These are phyloP conservation scores for Sophora flavescens DNA, from an alignment of 306 rosid species.

Conservation along the genomic window DNA sequence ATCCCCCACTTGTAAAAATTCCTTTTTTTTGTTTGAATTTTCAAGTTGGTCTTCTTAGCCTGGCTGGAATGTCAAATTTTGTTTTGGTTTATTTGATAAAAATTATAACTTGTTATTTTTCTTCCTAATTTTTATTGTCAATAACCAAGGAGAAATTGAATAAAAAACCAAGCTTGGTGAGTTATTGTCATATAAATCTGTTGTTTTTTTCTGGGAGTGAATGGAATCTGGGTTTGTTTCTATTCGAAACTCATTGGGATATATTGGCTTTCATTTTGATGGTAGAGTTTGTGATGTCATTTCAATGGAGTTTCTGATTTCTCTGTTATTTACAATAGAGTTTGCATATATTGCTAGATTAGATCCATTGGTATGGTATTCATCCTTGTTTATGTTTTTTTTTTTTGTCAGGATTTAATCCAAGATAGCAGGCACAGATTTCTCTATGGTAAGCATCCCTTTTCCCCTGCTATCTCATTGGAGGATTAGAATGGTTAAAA, in stretches of 20 bases:
- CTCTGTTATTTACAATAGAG: not conserved
- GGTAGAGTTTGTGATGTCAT: slow-evolving; percentile 35
- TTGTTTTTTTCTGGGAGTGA: slow-evolving; percentile 26
- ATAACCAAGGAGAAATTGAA: slow-evolving; percentile 28
- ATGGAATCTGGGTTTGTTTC: slow-evolving; percentile 46
- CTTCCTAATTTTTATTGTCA: not conserved
- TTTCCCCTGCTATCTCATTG: slow-evolving; percentile 22
- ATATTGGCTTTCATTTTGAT: slow-evolving; percentile 20
- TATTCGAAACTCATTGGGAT: slow-evolving; percentile 40
- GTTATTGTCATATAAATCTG: slow-evolving; percentile 10
- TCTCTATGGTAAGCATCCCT: slow-evolving; percentile 72
- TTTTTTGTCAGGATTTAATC: slow-evolving; percentile 67
- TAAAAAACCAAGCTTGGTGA: slow-evolving; percentile 25
- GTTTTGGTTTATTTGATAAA: not conserved
- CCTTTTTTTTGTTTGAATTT: not conserved
- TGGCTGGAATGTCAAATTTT: slow-evolving; percentile 8
- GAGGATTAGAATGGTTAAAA: slow-evolving; percentile 17
- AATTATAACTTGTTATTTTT: not conserved
- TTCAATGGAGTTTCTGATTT: slow-evolving; percentile 16
- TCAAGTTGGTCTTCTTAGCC: not conserved
- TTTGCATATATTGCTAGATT: slow-evolving; percentile 50
- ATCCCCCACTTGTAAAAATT: not conserved
- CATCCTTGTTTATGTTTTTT: slow-evolving; percentile 46
- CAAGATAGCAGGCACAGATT: slow-evolving; percentile 53
- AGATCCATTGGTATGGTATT: slow-evolving; percentile 58